Evolutionary conservation across 371 early-diverging fungal species (phyloP).

Genomic region (Circinella minor): DNA sequence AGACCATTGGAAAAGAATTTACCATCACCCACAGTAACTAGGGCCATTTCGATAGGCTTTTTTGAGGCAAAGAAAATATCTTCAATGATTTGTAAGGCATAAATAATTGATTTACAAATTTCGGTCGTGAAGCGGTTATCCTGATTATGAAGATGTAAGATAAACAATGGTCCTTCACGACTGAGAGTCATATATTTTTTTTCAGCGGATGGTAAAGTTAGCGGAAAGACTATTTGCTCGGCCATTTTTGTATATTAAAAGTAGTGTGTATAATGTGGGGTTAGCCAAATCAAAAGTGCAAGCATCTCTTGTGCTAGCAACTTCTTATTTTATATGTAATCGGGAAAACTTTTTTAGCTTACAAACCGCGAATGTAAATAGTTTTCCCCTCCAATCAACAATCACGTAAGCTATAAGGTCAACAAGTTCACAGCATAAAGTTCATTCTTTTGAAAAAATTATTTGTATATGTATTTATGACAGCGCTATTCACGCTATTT

Average conservation of each 20-base stretch:
- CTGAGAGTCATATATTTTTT: constrained; percentile 48
- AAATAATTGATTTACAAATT: constrained; percentile 61
- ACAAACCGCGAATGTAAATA: neutral
- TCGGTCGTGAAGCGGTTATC: constrained; percentile 74
- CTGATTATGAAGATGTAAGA: constrained; percentile 58
- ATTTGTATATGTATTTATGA: no score
- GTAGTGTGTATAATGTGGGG: neutral
- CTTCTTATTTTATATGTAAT: neutral
- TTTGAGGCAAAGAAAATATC: constrained; percentile 39
- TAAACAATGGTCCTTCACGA: constrained; percentile 60
- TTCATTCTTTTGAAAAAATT: no score
- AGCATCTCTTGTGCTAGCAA: no score
- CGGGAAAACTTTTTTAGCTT: neutral
- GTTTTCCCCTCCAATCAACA: neutral
- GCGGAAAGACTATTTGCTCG: constrained; percentile 25
- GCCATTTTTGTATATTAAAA: neutral
- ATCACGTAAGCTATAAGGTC: neutral
- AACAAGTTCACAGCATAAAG: no score
- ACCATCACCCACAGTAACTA: constrained; percentile 69
- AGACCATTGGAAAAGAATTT: constrained; percentile 82
- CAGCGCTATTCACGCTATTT: no score
- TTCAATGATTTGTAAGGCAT: constrained; percentile 70
- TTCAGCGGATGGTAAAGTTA: constrained; percentile 43
- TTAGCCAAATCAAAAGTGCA: neutral
- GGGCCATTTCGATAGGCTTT: constrained; percentile 48